Evolutionary conservation across 2,329 filamentous ascomycete genomes (phyloP), one percentile per base, ranked within the genome.

Genomic region (Hypoxylon sp.): DNA sequence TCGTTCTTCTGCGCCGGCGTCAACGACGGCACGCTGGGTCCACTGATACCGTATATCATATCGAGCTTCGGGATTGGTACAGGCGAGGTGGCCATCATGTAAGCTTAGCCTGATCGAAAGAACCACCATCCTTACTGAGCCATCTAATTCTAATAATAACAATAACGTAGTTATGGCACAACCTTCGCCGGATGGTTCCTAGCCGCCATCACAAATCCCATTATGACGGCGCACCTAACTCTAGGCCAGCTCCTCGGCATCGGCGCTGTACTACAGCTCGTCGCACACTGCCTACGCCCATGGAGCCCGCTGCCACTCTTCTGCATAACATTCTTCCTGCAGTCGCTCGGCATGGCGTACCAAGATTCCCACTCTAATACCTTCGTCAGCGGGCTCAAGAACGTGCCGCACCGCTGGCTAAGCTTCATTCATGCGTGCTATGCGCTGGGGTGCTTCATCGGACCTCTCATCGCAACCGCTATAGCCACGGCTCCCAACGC

Each of bases 361-460:
- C 88, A 91, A 66, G 90, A 92, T 69, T 85, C 89, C 0, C 87
- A 90, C 22, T 85, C 86, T 0, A 91, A 92, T 64, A 87, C 88
- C 0, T 91, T 88, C 64, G 88, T 90, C 0, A 82, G 85, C 0
- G 81, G 83, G 0, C 76, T 85, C 0, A 82, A 82, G 8, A 81
- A 81, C 14, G 79, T 78, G 0, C 85, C 88, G 0, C 88, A 91
- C 73, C 80, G 88, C 3, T 90, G 88, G 85, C 80, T 91, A 0
- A 86, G 88, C 0, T 86, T 90, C 60, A 89, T 91, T 14, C 89
- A 91, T 68, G 89, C 88, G 7, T 88, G 88, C 82, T 91, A 89
- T 71, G 82, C 82, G 73, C 83, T 85, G 0, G 89, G 89, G 0
- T 86, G 85, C 51, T 81, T 91, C 1, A 81, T 88, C 3, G 85